phyloP scores from a whole-genome alignment of 331 rosid genomes.

The Saraca asoca region DNA sequence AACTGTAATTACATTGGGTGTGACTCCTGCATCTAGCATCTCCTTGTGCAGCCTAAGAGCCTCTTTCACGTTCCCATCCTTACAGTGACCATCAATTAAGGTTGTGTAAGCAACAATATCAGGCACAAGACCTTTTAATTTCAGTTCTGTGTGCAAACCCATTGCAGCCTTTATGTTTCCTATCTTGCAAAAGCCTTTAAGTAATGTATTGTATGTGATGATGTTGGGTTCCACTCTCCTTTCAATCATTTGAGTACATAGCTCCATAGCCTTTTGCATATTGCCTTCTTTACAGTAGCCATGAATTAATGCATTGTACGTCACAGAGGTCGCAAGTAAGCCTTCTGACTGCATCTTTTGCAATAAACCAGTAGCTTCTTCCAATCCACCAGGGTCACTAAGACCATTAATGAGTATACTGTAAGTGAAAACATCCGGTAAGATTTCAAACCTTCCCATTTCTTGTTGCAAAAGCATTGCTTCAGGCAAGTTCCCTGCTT shows the following conservation, averaged over 20 bases:
- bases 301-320: conserved; percentile 60
- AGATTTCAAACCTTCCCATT: conserved; percentile 51
- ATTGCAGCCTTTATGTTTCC: conserved; percentile 57
- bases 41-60: conserved; percentile 55
- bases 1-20: conserved; percentile 56
- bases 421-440: conserved; percentile 57
- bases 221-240: conserved; percentile 56
- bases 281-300: conserved; percentile 59
- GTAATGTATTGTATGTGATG: conserved; percentile 60
- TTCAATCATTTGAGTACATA: conserved; percentile 62
- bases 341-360: conserved; percentile 48
- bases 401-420: conserved; percentile 65
- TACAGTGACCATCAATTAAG: conserved; percentile 69
- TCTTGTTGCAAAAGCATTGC: conserved; percentile 48
- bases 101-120: conserved; percentile 68
- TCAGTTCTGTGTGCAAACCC: conserved; percentile 66
- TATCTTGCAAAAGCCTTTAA: conserved; percentile 71
- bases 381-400: conserved; percentile 40
- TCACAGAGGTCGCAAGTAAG: conserved; percentile 50
- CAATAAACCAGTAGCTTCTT: conserved; percentile 52
- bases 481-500: conserved; percentile 47
- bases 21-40: conserved; percentile 57
- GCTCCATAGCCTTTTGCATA: conserved; percentile 65
- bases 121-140: conserved; percentile 55
- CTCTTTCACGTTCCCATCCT: conserved; percentile 53